phyloP scores from a whole-genome alignment of 208 protist genomes.

The Trypanosoma scelopori region DNA sequence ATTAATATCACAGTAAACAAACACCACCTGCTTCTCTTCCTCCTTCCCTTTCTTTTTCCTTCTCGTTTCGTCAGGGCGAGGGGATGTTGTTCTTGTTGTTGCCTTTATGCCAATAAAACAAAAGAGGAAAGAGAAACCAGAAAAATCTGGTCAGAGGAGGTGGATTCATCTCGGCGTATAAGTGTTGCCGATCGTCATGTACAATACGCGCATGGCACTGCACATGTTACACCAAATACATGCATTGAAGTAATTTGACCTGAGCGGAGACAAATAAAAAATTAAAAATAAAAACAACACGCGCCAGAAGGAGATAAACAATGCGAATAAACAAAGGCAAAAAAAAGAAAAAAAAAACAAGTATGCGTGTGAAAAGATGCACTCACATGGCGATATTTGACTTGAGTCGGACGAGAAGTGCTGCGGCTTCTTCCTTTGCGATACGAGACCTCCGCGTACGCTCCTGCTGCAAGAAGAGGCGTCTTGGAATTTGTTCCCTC shows the following conservation, averaged over 20 bases:
- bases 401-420: slow-evolving; percentile 4
- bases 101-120: background rate
- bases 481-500: background rate
- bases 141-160: no score
- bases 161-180: background rate
- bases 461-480: slow-evolving; percentile 7
- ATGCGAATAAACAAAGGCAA: background rate
- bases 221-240: background rate
- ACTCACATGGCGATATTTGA: slow-evolving; percentile 1
- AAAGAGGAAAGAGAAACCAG: background rate
- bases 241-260: background rate
- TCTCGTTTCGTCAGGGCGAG: no score
- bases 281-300: no score
- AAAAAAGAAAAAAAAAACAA: background rate
- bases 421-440: background rate
- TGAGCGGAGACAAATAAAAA: background rate
- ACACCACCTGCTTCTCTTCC: no score
- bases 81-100: no score
- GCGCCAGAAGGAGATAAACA: no score
- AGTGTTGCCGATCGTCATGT: no score
- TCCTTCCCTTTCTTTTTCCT: background rate
- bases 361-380: background rate
- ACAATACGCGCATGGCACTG: no score
- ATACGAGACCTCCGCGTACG: background rate
- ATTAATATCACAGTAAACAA: no score